Evolutionary conservation across 2,329 filamentous ascomycete species (phyloP).

Genomic region (Magnaporthales sp.): DNA sequence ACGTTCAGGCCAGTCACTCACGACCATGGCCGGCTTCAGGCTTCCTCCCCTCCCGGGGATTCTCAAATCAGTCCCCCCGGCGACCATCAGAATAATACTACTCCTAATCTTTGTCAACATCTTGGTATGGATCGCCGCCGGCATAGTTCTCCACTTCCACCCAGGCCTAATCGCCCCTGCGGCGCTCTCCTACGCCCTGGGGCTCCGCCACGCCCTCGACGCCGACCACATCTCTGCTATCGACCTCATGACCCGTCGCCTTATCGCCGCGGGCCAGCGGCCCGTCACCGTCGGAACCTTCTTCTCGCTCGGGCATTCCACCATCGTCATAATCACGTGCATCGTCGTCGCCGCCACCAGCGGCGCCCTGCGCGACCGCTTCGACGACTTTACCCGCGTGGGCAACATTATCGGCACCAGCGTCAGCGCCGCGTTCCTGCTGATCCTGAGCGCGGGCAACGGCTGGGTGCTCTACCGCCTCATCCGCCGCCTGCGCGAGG

Average conservation of each 20-base stretch:
- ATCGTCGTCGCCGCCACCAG: conserved; percentile 87
- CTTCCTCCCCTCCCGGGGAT: neutral
- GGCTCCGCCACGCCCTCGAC: conserved; percentile 85
- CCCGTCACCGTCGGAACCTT: conserved; percentile 91
- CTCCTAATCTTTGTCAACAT: conserved; percentile 42
- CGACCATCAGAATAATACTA: conserved; percentile 32
- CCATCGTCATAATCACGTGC: conserved; percentile 84
- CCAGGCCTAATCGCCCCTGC: conserved; percentile 66
- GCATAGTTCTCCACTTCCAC: conserved; percentile 43
- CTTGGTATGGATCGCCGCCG: conserved; percentile 44
- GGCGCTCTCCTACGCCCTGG: conserved; percentile 78
- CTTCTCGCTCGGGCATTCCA: conserved; percentile 89
- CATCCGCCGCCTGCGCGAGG: neutral
- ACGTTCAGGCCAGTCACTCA: neutral
- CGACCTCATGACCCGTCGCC: conserved; percentile 84
- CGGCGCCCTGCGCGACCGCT: conserved; percentile 71
- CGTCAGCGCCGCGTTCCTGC: conserved; percentile 74
- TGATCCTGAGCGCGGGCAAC: conserved; percentile 77
- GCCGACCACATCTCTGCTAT: conserved; percentile 85
- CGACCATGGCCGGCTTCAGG: neutral
- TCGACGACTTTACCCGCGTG: conserved; percentile 69
- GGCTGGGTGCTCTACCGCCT: conserved; percentile 62
- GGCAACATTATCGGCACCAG: conserved; percentile 86
- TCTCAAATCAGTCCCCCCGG: neutral
- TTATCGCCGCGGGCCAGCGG: conserved; percentile 75